A percentile compares a stretch with the other conserved stretches of the same genome.
Conservation (phyloP, 345 rosid genomes). For the Isatis tinctoria region DNA sequence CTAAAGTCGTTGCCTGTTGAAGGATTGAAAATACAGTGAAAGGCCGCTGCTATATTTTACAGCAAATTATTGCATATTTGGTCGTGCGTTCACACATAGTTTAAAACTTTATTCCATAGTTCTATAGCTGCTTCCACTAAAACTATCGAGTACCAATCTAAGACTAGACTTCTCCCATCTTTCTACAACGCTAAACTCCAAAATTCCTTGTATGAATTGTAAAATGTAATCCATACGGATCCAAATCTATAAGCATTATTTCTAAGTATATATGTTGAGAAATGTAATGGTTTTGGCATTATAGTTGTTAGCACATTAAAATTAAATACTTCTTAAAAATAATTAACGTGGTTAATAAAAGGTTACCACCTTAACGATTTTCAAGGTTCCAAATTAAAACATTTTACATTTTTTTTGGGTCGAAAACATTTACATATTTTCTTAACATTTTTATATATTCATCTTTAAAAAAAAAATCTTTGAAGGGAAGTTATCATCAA, state of each 20-base stretch:
- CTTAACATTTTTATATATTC: not conserved
- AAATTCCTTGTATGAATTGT: slow-evolving; percentile 22
- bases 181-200: slow-evolving; percentile 17
- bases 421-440: not conserved
- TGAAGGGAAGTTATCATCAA: not conserved
- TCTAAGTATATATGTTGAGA: not conserved
- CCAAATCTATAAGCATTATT: not conserved
- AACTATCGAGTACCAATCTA: slow-evolving; percentile 27
- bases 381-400: not conserved
- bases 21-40: slow-evolving; percentile 7
- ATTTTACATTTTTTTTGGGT: not conserved
- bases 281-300: not conserved
- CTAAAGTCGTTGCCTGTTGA: not conserved
- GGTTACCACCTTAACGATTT: not conserved
- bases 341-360: not conserved
- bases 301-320: not conserved
- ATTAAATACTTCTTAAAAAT: not conserved
- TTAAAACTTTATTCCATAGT: slow-evolving; percentile 12
- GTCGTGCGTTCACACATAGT: slow-evolving; percentile 28
- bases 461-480: not conserved
- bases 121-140: slow-evolving; percentile 25
- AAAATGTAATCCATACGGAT: not conserved
- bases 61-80: not conserved
- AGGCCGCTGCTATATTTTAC: not conserved
- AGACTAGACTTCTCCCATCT: slow-evolving; percentile 24